These are phyloP conservation scores for Botryobasidium botryosum DNA, from an alignment of 768 basidiomycete species.

Conservation along the genomic window DNA sequence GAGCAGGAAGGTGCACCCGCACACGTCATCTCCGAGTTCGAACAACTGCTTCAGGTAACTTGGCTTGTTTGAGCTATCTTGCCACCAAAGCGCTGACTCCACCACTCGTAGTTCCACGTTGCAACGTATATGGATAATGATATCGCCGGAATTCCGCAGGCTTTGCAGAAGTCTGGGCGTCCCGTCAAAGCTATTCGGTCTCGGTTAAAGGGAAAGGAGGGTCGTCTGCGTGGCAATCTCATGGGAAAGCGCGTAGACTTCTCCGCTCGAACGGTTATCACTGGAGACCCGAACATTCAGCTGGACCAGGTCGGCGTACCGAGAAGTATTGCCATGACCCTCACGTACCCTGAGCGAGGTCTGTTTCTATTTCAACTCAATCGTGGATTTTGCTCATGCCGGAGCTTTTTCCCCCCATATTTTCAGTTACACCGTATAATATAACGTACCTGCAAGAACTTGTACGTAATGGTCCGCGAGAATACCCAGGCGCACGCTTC, in stretches of 20 bases:
- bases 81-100: not conserved
- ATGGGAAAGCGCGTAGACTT: conserved; percentile 99
- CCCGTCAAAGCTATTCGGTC: conserved; percentile 98
- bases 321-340: conserved; percentile 85
- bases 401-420: conserved; percentile 3
- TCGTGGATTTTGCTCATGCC: conserved; percentile 1
- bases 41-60: conserved; percentile 78
- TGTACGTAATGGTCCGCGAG: conserved; percentile 84
- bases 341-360: conserved; percentile 97
- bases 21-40: conserved; percentile 89
- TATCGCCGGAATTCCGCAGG: conserved; percentile 94
- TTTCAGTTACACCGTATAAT: conserved; percentile 87
- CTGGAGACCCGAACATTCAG: conserved; percentile 93
- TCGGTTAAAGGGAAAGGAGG: conserved; percentile 96
- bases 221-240: conserved; percentile 89
- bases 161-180: conserved; percentile 90
- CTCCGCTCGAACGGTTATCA: conserved; percentile 97
- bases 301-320: conserved; percentile 97
- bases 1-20: conserved; percentile 96
- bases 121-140: conserved; percentile 99
- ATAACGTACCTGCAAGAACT: conserved; percentile 87
- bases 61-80: conserved; percentile 6
- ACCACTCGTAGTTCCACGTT: conserved; percentile 64
- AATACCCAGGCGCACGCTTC: conserved; percentile 92
- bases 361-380: conserved; percentile 15